These are phyloP conservation scores for Picochlorum sp. DNA, from an alignment of 139 green algal species.

Conservation along the genomic window DNA sequence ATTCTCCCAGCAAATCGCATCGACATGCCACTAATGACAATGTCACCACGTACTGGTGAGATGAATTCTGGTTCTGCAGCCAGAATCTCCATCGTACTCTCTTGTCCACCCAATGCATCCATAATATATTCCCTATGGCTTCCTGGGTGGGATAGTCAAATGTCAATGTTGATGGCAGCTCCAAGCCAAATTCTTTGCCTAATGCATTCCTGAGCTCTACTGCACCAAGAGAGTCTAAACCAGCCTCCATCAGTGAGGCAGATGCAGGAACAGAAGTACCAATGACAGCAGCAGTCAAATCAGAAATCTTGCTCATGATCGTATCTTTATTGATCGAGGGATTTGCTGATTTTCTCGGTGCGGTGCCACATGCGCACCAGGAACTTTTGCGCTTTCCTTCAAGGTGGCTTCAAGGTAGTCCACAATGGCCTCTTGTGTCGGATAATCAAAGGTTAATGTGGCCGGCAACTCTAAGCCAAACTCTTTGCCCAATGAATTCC, in stretches of 20 bases:
- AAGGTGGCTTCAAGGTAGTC: slow-evolving; percentile 23
- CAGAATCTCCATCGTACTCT: too few species aligned
- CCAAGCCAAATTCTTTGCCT: slow-evolving; percentile 38
- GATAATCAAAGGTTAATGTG: slow-evolving; percentile 68
- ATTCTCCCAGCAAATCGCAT: slow-evolving; percentile 33
- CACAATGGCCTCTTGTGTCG: slow-evolving; percentile 34
- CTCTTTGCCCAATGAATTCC: slow-evolving; percentile 53
- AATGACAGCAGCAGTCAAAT: slow-evolving; percentile 12
- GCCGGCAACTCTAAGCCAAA: slow-evolving; percentile 47
- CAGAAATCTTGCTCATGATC: slow-evolving; percentile 21
- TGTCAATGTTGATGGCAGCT: slow-evolving; percentile 50
- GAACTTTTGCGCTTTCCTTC: neutral
- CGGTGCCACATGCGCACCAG: neutral
- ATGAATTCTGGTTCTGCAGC: too few species aligned
- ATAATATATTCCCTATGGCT: slow-evolving; percentile 37
- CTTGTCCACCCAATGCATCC: neutral
- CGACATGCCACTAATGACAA: neutral
- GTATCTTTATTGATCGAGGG: slow-evolving; percentile 1
- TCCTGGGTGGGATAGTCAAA: slow-evolving; percentile 59
- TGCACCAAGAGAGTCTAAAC: slow-evolving; percentile 63
- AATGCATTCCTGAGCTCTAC: slow-evolving; percentile 76
- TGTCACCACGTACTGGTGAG: neutral
- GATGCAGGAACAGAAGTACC: slow-evolving; percentile 18
- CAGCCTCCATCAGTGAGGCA: slow-evolving; percentile 40
- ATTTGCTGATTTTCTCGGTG: too few species aligned